Evolutionary conservation across 768 basidiomycete species (phyloP).

Genomic region (Mycena epipterygia): DNA sequence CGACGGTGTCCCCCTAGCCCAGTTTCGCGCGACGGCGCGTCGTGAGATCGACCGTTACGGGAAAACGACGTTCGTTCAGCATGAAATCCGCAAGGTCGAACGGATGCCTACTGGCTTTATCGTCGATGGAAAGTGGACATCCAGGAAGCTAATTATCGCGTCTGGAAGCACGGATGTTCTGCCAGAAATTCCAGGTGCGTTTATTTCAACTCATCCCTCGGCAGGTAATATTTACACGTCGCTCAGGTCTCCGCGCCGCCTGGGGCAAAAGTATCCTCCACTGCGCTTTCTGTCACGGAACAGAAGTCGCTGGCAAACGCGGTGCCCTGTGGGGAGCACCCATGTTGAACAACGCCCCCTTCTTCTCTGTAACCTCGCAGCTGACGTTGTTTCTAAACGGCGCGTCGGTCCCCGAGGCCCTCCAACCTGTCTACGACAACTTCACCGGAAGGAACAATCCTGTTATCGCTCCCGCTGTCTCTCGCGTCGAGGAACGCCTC

Average conservation of each 20-base stretch:
- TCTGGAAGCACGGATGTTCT: neutral
- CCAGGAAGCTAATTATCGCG: neutral
- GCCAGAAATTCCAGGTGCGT: neutral
- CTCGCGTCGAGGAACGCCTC: neutral
- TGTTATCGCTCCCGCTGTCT: neutral
- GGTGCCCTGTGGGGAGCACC: neutral
- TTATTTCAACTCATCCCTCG: neutral
- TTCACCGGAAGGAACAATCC: neutral
- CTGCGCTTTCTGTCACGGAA: conserved; percentile 3
- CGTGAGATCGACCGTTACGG: neutral
- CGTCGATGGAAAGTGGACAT: neutral
- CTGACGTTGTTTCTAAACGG: neutral
- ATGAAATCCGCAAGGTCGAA: neutral
- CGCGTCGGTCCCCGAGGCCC: neutral
- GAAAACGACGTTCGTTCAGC: neutral
- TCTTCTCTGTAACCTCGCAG: neutral
- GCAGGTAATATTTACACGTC: neutral
- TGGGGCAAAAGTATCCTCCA: neutral
- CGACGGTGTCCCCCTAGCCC: neutral
- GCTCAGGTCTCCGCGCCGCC: neutral
- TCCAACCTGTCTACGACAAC: neutral
- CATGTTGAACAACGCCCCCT: neutral
- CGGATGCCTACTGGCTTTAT: neutral
- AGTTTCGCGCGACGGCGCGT: conserved; percentile 3
- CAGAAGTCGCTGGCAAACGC: neutral